phyloP scores from a whole-genome alignment of 2,329 filamentous ascomycete genomes.

The Penicillium sp. region DNA sequence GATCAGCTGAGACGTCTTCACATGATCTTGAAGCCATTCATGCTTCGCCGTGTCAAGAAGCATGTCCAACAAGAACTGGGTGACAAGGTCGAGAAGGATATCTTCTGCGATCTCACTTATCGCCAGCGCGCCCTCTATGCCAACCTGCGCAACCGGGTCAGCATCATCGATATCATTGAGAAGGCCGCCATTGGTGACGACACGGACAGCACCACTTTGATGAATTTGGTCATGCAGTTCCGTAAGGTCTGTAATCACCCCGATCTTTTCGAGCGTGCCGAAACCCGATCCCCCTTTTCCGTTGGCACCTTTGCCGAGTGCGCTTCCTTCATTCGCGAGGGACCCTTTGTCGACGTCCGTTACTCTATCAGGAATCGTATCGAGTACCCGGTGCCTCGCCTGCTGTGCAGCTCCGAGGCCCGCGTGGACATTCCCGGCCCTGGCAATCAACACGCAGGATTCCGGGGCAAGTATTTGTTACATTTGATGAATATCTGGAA shows the following conservation, averaged over 20 bases:
- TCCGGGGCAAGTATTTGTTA: conserved; percentile 67
- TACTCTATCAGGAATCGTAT: conserved; percentile 87
- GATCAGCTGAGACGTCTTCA: conserved; percentile 94
- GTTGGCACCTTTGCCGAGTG: conserved; percentile 89
- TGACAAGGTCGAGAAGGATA: conserved; percentile 94
- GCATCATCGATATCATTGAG: conserved; percentile 96
- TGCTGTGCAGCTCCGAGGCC: conserved; percentile 76
- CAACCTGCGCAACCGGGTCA: conserved; percentile 92
- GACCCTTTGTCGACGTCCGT: conserved; percentile 67
- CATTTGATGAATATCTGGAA: conserved; percentile 89
- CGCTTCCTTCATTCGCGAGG: conserved; percentile 88
- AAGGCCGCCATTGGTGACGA: conserved; percentile 93
- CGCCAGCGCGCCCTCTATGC: conserved; percentile 89
- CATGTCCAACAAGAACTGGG: conserved; percentile 98
- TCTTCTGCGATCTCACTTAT: conserved; percentile 96
- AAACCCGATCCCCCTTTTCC: conserved; percentile 79
- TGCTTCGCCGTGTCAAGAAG: conserved; percentile 99
- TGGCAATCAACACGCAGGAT: conserved; percentile 70
- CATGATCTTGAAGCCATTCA: conserved; percentile 99
- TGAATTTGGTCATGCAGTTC: conserved; percentile 99
- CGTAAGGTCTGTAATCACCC: conserved; percentile 98
- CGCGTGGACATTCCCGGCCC: conserved; percentile 67
- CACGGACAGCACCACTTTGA: conserved; percentile 87
- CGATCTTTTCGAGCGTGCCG: conserved; percentile 90
- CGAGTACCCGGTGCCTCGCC: conserved; percentile 72